Percentiles rank a stretch among this genome's conserved stretches.
Conservation (phyloP, 352 stramenopile species). For the Phytophthora citrophthora region DNA sequence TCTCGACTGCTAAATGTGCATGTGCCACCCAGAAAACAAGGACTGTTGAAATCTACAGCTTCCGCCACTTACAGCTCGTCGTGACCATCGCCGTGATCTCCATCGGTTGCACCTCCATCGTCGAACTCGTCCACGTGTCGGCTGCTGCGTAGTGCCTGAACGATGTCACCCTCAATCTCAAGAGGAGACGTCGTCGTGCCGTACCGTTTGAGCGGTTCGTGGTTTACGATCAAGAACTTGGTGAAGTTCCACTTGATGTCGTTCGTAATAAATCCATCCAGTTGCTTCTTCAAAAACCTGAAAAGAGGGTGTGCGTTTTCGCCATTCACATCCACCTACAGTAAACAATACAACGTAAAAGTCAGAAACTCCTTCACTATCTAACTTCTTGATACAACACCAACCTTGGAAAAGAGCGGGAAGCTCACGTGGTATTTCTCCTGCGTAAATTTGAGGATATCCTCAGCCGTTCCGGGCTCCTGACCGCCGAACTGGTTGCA, state of each 20-base stretch:
- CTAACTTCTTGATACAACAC: not conserved
- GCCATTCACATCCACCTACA: conserved; percentile 95
- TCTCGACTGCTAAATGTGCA: no score
- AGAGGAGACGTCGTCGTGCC: conserved; percentile 68
- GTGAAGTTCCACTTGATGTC: conserved; percentile 92
- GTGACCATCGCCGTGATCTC: conserved; percentile 33
- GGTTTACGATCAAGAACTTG: conserved; percentile 87
- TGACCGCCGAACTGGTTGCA: conserved; percentile 97
- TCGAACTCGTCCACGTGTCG: conserved; percentile 34
- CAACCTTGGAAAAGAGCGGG: conserved; percentile 87
- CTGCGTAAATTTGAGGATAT: conserved; percentile 83
- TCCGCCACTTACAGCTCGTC: conserved; percentile 32
- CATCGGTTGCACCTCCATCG: conserved; percentile 34
- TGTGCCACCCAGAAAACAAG: no score
- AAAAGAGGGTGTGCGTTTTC: conserved; percentile 87
- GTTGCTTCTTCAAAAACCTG: conserved; percentile 86
- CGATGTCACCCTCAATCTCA: conserved; percentile 72
- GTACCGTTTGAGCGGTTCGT: conserved; percentile 75
- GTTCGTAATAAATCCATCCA: conserved; percentile 69
- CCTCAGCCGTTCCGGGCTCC: conserved; percentile 72
- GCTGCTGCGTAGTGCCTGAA: conserved; percentile 44
- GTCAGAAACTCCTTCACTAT: conserved; percentile 1
- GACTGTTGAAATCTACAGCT: not conserved
- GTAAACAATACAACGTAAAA: not conserved
- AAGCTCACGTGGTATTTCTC: conserved; percentile 83